phyloP scores from a whole-genome alignment of 495 filamentous ascomycete genomes.

The Podospora pseudopauciseta region DNA sequence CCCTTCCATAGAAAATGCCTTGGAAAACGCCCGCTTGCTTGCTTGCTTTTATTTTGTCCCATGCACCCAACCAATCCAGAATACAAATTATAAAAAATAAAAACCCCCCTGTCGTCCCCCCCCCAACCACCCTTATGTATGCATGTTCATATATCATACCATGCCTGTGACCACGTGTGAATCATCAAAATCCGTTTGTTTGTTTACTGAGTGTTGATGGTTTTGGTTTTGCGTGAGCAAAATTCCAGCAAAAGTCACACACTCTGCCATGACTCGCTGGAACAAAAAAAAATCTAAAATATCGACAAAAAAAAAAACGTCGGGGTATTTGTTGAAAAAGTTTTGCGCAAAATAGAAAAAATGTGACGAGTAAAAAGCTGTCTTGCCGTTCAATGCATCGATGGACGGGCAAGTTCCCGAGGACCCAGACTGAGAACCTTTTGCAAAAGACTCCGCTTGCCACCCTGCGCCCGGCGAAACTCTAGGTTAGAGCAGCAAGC shows the following conservation, averaged over 20 bases:
- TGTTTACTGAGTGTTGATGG: background rate
- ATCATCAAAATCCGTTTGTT: background rate
- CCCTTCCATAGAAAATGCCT: background rate
- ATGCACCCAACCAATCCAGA: background rate
- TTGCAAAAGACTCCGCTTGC: constrained; percentile 41
- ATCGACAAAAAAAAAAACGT: background rate
- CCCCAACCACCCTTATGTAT: background rate
- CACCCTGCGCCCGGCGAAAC: constrained; percentile 31
- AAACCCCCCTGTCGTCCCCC: no score
- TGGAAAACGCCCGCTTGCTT: constrained; percentile 12
- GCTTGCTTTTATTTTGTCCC: constrained; percentile 6
- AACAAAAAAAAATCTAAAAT: background rate
- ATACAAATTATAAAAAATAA: no score
- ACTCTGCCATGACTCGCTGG: background rate
- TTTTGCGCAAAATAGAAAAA: constrained; percentile 9
- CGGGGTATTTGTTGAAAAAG: constrained; percentile 1
- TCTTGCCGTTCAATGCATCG: constrained; percentile 5
- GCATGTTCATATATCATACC: no score
- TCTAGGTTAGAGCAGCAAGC: constrained; percentile 17
- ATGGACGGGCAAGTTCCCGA: constrained; percentile 5
- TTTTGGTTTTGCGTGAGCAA: background rate
- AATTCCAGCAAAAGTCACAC: background rate
- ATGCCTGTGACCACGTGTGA: background rate
- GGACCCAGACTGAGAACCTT: constrained; percentile 39
- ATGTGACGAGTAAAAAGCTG: background rate